A percentile compares a stretch with the other conserved stretches of the same genome.
Evolutionary conservation across 192 early-diverging fungal genomes (phyloP).

Genomic region (Phlyctochytrium arcticum): DNA sequence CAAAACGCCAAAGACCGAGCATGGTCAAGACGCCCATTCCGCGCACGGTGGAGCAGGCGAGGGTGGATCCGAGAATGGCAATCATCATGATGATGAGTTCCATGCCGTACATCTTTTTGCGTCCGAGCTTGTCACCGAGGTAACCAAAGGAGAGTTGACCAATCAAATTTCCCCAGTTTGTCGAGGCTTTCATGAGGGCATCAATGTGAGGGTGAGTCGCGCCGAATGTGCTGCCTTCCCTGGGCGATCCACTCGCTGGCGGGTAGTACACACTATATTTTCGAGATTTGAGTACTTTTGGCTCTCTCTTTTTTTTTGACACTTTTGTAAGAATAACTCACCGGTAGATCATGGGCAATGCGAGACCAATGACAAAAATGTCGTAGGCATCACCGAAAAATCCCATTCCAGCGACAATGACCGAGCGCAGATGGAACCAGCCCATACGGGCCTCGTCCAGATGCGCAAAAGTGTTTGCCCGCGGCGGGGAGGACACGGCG

Average conservation of each 20-base stretch:
- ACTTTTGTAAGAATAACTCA: conserved; percentile 13
- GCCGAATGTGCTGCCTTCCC: conserved; percentile 20
- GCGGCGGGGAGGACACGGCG: conserved; percentile 4
- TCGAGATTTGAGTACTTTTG: background rate
- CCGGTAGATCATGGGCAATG: conserved; percentile 73
- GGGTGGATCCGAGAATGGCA: conserved; percentile 74
- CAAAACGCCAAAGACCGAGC: conserved; percentile 83
- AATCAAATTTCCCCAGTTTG: conserved; percentile 83
- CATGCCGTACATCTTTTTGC: conserved; percentile 85
- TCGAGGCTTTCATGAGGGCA: conserved; percentile 81
- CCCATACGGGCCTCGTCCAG: conserved; percentile 43
- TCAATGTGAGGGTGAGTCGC: conserved; percentile 49
- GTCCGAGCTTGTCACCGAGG: conserved; percentile 83
- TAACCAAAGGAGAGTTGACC: conserved; percentile 89
- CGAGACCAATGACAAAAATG: conserved; percentile 88
- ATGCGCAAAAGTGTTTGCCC: conserved; percentile 28
- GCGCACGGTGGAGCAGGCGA: conserved; percentile 64
- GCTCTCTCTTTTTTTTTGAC: too few species aligned
- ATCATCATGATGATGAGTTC: conserved; percentile 88
- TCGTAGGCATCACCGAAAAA: conserved; percentile 97
- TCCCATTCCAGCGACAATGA: conserved; percentile 54
- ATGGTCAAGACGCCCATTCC: conserved; percentile 66
- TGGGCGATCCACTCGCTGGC: conserved; percentile 12
- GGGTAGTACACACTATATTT: conserved; percentile 32
- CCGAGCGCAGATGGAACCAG: conserved; percentile 46